Evolutionary conservation across 1,139 yeast species (phyloP), one percentile per base, ranked within the genome.

Genomic region (Saccharomyces pastorianus): DNA sequence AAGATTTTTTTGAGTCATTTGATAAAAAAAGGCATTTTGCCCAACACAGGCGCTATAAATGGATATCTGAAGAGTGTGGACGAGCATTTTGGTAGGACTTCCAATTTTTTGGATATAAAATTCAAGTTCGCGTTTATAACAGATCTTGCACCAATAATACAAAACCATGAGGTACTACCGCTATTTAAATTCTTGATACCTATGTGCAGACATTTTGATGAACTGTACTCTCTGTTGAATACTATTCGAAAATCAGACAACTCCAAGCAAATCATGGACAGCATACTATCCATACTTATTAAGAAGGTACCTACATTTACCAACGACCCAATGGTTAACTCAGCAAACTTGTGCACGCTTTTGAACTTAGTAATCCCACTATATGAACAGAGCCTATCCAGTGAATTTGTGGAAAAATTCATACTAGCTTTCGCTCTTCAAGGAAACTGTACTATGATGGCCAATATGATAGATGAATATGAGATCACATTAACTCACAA

Each of bases 171-270:
- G 32, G 54, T 57, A 1, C 55, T 61, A 2, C 14, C 27, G 20
- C 41, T 62, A 2, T 55, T 60, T 13, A 51, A 53, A 7, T 55
- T 54, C n/a, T 47, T 61, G 41, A 53, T 63, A 26, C 58, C 63
- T 11, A 53, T 58, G 34, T 64, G 66, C 55, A 38, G 59, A 20
- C 63, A 63, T 48, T 52, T 53, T 34, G 55, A 57, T 13, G 67
- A 64, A 46, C 50, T 64, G 6, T 38, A 32, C 38, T 52, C 56
- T 14, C 38, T 64, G 34, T 31, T 63, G 14, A 47, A 51, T 14
- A 54, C 60, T n/a, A 48, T 59, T 8, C 38, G 50, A n/a, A 55
- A 46, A 6, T 55, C 58, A 2, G 47, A 50, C 20, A 44, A 53
- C 25, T 47, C 51, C 11, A 53, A 55, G 44, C 55, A 53, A 28